Evolutionary conservation across 2,329 filamentous ascomycete genomes (phyloP).

Genomic region (Verticillium alfalfae): DNA sequence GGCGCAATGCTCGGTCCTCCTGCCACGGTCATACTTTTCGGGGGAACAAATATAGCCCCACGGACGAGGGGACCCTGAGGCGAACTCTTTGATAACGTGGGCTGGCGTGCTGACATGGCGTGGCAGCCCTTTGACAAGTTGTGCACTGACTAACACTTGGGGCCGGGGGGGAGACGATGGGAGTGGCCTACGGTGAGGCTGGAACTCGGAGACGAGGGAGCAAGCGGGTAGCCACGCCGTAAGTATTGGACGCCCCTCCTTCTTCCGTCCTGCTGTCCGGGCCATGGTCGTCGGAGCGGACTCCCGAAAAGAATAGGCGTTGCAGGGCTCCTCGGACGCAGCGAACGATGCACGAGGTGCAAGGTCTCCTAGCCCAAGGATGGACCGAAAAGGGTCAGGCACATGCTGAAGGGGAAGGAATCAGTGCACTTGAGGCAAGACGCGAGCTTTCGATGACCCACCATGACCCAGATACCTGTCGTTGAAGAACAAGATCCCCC

Average conservation of each 20-base stretch:
- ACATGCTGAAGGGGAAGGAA: no score
- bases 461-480: background rate
- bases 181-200: background rate
- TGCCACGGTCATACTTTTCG: background rate
- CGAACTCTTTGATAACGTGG: background rate
- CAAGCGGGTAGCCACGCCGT: background rate
- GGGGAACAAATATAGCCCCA: background rate
- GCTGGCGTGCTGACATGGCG: background rate
- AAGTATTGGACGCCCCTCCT: background rate
- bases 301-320: background rate
- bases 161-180: background rate
- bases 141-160: background rate
- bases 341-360: background rate
- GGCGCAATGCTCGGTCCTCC: background rate
- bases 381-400: no score
- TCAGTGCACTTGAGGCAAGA: background rate
- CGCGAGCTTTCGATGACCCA: no score
- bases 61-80: background rate
- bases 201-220: background rate
- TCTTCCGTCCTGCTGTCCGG: background rate
- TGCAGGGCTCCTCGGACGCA: background rate
- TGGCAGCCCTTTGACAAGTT: background rate
- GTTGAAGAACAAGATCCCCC: background rate
- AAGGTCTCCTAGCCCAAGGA: no score
- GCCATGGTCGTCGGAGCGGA: background rate